Percentiles rank a stretch among this genome's conserved stretches.
These are phyloP conservation scores for Apiospora rasikravindrae DNA, from an alignment of 2,329 filamentous ascomycete genomes.

Conservation along the genomic window DNA sequence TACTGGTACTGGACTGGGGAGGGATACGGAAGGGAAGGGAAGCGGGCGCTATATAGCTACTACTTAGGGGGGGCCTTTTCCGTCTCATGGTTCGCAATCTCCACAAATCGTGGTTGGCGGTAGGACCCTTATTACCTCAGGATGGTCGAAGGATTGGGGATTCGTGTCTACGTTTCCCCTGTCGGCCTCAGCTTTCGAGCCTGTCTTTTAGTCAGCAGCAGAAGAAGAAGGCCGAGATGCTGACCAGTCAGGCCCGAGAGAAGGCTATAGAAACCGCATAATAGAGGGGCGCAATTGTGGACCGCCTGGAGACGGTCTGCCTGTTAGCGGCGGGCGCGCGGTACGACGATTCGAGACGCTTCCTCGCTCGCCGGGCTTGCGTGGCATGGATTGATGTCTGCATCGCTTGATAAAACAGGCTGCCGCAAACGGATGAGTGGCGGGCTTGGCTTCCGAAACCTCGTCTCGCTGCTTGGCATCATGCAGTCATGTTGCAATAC, in stretches of 20 bases:
- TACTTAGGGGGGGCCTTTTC: neutral
- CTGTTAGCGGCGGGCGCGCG: neutral
- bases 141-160: neutral
- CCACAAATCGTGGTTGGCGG: neutral
- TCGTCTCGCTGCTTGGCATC: neutral
- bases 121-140: neutral
- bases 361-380: neutral
- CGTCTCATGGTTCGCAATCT: neutral
- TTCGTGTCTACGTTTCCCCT: neutral
- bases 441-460: neutral
- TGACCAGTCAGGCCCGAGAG: neutral
- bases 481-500: slow-evolving; percentile 1
- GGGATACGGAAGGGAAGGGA: neutral
- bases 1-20: neutral
- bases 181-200: neutral
- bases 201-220: neutral
- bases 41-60: slow-evolving; percentile 11
- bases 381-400: neutral
- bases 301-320: neutral
- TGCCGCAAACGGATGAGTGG: neutral
- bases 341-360: slow-evolving; percentile 11
- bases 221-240: neutral
- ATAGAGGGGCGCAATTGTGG: neutral
- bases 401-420: neutral
- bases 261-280: slow-evolving; percentile 1